A percentile compares a stretch with the other conserved stretches of the same genome.
Evolutionary conservation across 805 yeast species (phyloP).

Genomic region (Danielia oregonensis): DNA sequence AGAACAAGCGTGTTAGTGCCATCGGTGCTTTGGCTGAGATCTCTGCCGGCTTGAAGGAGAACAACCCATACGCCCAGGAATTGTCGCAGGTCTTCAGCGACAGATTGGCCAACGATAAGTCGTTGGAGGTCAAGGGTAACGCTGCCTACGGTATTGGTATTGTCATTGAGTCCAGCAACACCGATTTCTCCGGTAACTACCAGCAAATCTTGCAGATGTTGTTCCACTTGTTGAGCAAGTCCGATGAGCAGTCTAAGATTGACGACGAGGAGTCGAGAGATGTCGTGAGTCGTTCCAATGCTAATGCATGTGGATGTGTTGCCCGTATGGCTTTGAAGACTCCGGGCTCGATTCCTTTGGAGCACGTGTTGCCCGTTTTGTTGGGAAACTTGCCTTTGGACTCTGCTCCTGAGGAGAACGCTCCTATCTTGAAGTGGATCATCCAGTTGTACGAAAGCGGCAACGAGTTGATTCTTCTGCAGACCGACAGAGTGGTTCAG

Average conservation of each 20-base stretch:
- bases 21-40: constrained; percentile 92
- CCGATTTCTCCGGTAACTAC: constrained; percentile 62
- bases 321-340: constrained; percentile 83
- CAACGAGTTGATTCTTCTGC: constrained; percentile 49
- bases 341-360: constrained; percentile 67
- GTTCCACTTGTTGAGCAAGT: constrained; percentile 73
- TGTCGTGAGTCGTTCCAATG: constrained; percentile 75
- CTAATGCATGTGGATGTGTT: constrained; percentile 97
- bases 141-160: constrained; percentile 96
- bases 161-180: constrained; percentile 49
- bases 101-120: constrained; percentile 68
- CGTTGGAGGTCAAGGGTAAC: constrained; percentile 86
- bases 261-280: constrained; percentile 79
- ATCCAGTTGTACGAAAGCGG: constrained; percentile 65
- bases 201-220: constrained; percentile 71
- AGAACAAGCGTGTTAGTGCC: constrained; percentile 74
- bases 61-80: constrained; percentile 65
- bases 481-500: constrained; percentile 61
- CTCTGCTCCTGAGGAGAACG: constrained; percentile 88
- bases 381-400: constrained; percentile 78
- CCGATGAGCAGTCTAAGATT: constrained; percentile 39
- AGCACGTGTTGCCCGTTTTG: constrained; percentile 69
- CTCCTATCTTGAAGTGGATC: constrained; percentile 80
- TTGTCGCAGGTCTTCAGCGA: constrained; percentile 66
- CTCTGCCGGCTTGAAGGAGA: constrained; percentile 63